A percentile compares a stretch with the other conserved stretches of the same genome.
phyloP scores from a whole-genome alignment of 208 protist species.

The Acanthamoeba culbertsoni region DNA sequence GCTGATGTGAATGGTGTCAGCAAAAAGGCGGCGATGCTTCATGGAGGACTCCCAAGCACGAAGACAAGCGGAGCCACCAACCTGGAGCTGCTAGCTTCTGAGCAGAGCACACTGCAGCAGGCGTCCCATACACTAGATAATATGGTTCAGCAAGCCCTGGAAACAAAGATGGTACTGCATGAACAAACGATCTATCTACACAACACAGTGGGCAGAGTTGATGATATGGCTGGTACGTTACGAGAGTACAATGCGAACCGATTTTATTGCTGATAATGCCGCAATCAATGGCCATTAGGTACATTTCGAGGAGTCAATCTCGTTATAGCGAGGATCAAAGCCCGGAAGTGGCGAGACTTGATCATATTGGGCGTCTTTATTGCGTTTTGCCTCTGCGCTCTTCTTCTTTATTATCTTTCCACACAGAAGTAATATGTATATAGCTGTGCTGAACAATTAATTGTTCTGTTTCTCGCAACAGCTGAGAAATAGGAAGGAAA shows the following conservation, averaged over 20 bases:
- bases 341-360: not conserved
- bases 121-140: not conserved
- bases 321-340: not conserved
- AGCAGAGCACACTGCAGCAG: not conserved
- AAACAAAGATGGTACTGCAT: not conserved
- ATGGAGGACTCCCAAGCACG: not conserved
- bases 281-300: no score
- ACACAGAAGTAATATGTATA: no score
- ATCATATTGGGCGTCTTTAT: not conserved
- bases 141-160: not conserved
- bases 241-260: not conserved
- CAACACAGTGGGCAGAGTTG: not conserved
- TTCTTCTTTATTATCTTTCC: not conserved
- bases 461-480: no score
- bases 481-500: no score
- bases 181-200: not conserved
- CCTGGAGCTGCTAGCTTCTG: not conserved
- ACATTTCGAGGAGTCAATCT: not conserved
- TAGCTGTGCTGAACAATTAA: no score
- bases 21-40: not conserved
- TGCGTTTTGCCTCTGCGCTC: not conserved
- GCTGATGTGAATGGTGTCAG: not conserved
- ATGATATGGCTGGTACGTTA: not conserved
- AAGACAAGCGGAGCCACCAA: not conserved
- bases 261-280: not conserved